Percentiles rank a stretch among this genome's conserved stretches.
Evolutionary conservation across 192 early-diverging fungal genomes (phyloP).

Genomic region (Coemansia sp.): DNA sequence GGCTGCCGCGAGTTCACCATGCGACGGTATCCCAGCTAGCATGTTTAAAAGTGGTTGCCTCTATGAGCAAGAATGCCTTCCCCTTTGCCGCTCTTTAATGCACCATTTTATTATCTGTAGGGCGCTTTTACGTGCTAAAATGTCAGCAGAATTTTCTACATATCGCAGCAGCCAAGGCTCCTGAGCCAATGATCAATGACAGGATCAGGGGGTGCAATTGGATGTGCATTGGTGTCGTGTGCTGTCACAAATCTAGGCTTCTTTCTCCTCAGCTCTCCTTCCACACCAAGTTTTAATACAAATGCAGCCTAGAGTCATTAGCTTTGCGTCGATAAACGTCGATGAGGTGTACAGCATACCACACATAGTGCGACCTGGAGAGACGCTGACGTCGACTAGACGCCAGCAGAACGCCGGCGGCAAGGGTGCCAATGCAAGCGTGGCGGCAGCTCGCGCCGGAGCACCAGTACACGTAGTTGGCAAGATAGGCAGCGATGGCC

Average conservation of each 20-base stretch:
- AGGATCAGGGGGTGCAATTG: not conserved
- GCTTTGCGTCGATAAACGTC: constrained; percentile 54
- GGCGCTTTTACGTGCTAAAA: not conserved
- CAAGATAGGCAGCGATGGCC: constrained; percentile 78
- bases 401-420: constrained; percentile 48
- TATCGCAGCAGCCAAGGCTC: not conserved
- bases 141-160: not conserved
- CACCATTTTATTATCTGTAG: too few relatives aligned
- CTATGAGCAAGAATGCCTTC: too few relatives aligned
- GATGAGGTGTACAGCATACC: constrained; percentile 53
- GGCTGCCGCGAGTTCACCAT: too few relatives aligned
- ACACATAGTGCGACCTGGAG: constrained; percentile 40
- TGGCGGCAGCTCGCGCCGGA: constrained; percentile 75
- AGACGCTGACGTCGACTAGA: constrained; percentile 33
- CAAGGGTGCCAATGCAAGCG: constrained; percentile 84
- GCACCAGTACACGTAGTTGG: constrained; percentile 71
- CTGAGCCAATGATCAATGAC: not conserved
- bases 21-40: too few relatives aligned
- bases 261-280: not conserved
- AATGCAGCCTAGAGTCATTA: constrained; percentile 31
- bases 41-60: too few relatives aligned
- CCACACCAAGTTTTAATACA: not conserved
- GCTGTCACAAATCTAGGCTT: not conserved
- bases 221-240: not conserved
- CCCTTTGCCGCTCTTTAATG: too few relatives aligned